Base-by-base conservation (phyloP, 1,139 yeast genomes). In the Scheffersomyces cryptocercus region DNA sequence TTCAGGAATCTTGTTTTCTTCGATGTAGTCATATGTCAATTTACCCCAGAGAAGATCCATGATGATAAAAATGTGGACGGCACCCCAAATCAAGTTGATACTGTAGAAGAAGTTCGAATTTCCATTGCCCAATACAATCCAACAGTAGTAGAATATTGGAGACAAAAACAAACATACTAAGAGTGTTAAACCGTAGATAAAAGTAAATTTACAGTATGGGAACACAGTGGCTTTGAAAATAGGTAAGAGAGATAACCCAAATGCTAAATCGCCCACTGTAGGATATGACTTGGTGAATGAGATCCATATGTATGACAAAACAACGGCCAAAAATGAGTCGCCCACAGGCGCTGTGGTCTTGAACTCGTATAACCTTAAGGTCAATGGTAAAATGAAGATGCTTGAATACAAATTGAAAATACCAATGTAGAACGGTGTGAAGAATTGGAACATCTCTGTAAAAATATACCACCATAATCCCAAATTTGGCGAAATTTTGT, bases 381-480 rank as follows among this genome's bases (percentile, higher is more conserved):
- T 78, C 16, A 93, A 58, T 9, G 98, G 98, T 1, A 86, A 48
- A 3, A 86, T 73, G 60, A 88, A 88, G 2, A 85, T 67, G 28
- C 81, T 69, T n/a, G 83, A 67, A 64, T 84, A 89, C 38, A 91
- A 57, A 58, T 90, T 93, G 77, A 91, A 95, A 26, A 90, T 84
- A 9, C 90, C 84, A 35, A 85, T 70, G 69, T 88, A 93, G 61
- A 93, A 90, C 13, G 89, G 84, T 28, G 86, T 78, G 73, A 93
- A 93, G 58, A 84, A 88, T 43, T 85, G 95, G 67, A 93, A 93
- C 84, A 93, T 88, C 62, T 93, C 99, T 28, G 95, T 86, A 70
- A 93, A 93, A 55, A 91, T 82, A 68, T 93, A 93, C 99, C 99
- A 93, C 99, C 99, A 93, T 33, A 93, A 72, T 0, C 99, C 99